Base-by-base conservation (phyloP, 805 yeast genomes). In the Teunomyces funiuensis region DNA sequence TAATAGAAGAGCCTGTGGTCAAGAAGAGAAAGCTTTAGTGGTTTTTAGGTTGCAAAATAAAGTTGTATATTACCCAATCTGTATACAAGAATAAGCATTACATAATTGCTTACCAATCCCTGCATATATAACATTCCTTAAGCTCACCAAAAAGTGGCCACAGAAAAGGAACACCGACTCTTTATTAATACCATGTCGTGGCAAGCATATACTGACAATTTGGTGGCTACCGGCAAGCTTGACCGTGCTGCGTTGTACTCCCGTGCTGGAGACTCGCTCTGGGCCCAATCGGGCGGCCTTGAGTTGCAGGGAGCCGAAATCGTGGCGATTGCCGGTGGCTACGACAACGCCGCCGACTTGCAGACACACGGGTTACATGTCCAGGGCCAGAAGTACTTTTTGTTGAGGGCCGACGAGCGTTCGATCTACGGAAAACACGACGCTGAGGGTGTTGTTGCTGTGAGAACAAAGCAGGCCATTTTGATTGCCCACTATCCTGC, bases 241-340 rank as follows among this genome's bases (percentile, higher is more conserved):
- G 97, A 91, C 71, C 82, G 82, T 64, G 97, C 98, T 25, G 93
- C 95, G 30, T 80, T 93, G 52, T 90, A 86, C 68, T 90, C 97
- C 7, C 84, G 86, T 52, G 96, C 95, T 10, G 99, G 99, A 34
- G 96, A 90, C 64, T 78, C 96, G 15, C 77, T 82, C 40, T 93
- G 99, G 99, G 98, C 98, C 16, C 79, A 82, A 52, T 75, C 93
- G 13, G 77, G 85, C 46, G 79, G 79, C 29, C 79, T 88, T 50
- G 63, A 62, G 56, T 76, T 90, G 53, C 75, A 77, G 33, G 78
- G 82, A 8, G 71, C 75, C 33, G 99, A 93, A 69, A 80, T 90
- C 52, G 53, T 72, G 36, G 86, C 76, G 54, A 69, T 93, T 44
- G 93, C 88, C 33, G 65, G 66, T 40, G 98, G 97, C 14, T 93